Evolutionary conservation across 345 rosid genomes (phyloP), one percentile per base, ranked within the genome.

Genomic region (Camelina laxa): DNA sequence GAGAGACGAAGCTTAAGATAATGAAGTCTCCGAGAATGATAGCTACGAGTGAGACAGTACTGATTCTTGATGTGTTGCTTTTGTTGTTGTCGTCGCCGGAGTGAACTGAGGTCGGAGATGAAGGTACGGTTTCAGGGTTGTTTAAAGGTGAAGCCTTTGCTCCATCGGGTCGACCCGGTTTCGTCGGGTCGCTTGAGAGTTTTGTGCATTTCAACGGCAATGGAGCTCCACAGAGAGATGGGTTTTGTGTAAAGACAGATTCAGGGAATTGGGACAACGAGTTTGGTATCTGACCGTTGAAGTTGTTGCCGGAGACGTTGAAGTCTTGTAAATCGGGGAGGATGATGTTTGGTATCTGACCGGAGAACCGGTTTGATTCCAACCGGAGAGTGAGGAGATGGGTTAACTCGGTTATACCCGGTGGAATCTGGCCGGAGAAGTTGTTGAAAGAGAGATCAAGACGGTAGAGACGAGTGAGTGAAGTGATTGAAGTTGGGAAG

Each of bases 371-470:
- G 79, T 93, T 93, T 38, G 44, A 79, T 38, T 93, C 91, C 17
- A 91, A 82, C 66, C 92, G 86, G 16, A 89, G 88, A 54, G 98
- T 91, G 73, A 89, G 83, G 72, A 93, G 86, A 77, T 88, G 94
- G 10, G 90, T 81, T 82, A 88, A 84, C 16, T 48, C 83, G 73
- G 81, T 84, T 53, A 91, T 11, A 9, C 56, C 21, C 11, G 53
- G 35, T 11, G 95, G 96, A 60, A 93, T 59, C 76, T 75, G 71
- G n/a, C 98, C 95, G 58, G 91, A 84, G 67, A 93, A 81, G 80
- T 81, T 86, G 80, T 93, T 93, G 74, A 64, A 81, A 13, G 98
- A 89, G 78, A 93, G 92, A 84, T 91, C 96, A 58, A 93, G 84
- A 12, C 97, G 96, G 84, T 85, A 86, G 30, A 93, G 89, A 9